Base-by-base conservation (phyloP, 768 basidiomycete species). In the Tylopilus subfusipes region DNA sequence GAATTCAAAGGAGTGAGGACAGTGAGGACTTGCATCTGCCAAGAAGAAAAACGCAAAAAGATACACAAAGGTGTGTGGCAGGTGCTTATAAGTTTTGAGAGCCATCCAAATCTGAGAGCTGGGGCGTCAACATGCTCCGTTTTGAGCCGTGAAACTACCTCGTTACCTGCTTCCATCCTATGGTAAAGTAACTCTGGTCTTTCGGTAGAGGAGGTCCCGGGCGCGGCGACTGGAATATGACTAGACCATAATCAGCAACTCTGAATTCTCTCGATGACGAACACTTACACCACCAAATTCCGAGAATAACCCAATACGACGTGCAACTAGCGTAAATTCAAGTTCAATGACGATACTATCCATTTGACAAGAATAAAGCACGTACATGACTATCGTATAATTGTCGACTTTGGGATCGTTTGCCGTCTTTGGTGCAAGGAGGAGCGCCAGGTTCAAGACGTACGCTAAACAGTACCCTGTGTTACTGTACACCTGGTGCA, bases 231-330 rank as follows among this genome's bases (percentile, higher is more conserved):
- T 94, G 93, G 68, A 83, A 92, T 44, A 93, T 80, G 60, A 93
- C 90, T 91, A 48, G 18, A 38, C 1, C 40, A 14, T 2, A 1
- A 18, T 48, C 48, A 56, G 31, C 27, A 31, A 24, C 33, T n/a
- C 0, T n/a, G 1, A 11, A 29, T 43, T 21, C 13, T 19, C 16
- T 27, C 9, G 10, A 33, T 7, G 16, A 21, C 16, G 24, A 34
- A 36, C 1, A 71, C 86, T 45, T 71, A 90, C 89, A 91, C 92
- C 92, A 95, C 84, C 92, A 93, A 46, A 92, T 83, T 9, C 90
- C 91, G 9, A 78, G 75, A 1, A 93, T 45, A 11, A 94, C 86
- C 90, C 87, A 86, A 58, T 90, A 90, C 0, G 74, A 77, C 53
- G 84, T 91, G 14, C 82, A 84, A 22, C 87, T 88, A 55, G 21